A percentile compares a stretch with the other conserved stretches of the same genome.
Conservation (phyloP, 495 filamentous ascomycete genomes). For the Podospora pseudocomata region DNA sequence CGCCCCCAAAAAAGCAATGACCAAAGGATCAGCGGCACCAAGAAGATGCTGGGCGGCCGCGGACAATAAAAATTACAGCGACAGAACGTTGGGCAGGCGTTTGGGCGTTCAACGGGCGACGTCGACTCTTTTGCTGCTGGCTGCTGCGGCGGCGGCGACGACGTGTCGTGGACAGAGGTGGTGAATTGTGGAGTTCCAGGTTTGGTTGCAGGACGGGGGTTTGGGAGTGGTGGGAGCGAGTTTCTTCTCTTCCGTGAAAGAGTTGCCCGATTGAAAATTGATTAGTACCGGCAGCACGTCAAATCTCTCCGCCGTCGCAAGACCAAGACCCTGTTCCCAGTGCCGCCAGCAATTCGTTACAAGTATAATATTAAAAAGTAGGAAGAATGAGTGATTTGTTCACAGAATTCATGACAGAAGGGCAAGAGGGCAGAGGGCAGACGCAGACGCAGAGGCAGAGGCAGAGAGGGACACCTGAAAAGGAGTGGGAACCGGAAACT, state of each 20-base stretch:
- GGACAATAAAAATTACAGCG: background rate
- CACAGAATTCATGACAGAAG: background rate
- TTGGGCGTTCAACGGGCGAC: slow-evolving; percentile 19
- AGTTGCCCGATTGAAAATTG: slow-evolving; percentile 31
- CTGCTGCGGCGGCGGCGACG: slow-evolving; percentile 24
- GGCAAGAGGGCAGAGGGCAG: background rate
- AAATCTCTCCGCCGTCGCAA: slow-evolving; percentile 26
- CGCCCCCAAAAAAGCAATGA: slow-evolving; percentile 6
- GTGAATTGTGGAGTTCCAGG: slow-evolving; percentile 30
- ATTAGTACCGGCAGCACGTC: slow-evolving; percentile 9
- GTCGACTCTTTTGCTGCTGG: slow-evolving; percentile 1
- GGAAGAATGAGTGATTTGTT: background rate
- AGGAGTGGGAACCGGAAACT: slow-evolving; percentile 12
- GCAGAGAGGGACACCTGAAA: background rate
- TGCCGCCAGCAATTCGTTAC: background rate
- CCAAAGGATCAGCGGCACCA: background rate
- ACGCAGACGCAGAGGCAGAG: background rate
- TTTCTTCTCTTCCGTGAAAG: background rate
- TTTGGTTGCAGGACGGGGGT: slow-evolving; percentile 27
- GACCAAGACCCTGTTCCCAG: slow-evolving; percentile 14
- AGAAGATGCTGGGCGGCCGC: background rate
- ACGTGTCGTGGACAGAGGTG: slow-evolving; percentile 35
- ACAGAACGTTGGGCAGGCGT: slow-evolving; percentile 17
- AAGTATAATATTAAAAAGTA: slow-evolving; percentile 3
- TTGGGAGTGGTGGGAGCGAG: slow-evolving; percentile 19